Evolutionary conservation across 306 rosid genomes (phyloP).

Genomic region (Malus sylvestris): DNA sequence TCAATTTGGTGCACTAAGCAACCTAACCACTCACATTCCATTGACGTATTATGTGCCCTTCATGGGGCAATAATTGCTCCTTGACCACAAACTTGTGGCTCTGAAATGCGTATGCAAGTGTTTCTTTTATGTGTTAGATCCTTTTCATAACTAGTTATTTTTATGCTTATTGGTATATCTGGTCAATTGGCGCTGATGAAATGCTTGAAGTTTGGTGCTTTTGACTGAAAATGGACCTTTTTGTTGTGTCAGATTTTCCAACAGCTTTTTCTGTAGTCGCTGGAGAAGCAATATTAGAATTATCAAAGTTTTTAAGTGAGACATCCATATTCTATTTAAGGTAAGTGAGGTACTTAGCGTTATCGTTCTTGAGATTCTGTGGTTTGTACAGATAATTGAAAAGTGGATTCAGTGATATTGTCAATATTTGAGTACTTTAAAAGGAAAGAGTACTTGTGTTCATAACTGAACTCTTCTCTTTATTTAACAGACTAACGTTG

Average conservation of each 20-base stretch:
- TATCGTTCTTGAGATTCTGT: slow-evolving; percentile 7
- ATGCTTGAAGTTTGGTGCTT: slow-evolving; percentile 25
- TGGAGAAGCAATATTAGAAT: slow-evolving; percentile 18
- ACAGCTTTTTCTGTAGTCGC: slow-evolving; percentile 3
- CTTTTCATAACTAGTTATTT: slow-evolving; percentile 11
- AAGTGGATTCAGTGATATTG: neutral
- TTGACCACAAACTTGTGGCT: slow-evolving; percentile 9
- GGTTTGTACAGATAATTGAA: neutral
- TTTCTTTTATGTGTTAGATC: slow-evolving; percentile 12
- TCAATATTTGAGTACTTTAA: neutral
- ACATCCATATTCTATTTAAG: slow-evolving; percentile 2
- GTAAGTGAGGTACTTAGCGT: slow-evolving; percentile 1
- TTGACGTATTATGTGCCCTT: slow-evolving; percentile 1
- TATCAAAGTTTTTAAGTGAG: slow-evolving; percentile 8
- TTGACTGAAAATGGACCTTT: slow-evolving; percentile 8
- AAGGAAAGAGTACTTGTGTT: neutral
- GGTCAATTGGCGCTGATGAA: slow-evolving; percentile 22
- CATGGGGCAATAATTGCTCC: slow-evolving; percentile 4
- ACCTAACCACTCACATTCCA: neutral
- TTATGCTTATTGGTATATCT: neutral
- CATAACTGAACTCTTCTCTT: neutral
- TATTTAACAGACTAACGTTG: neutral
- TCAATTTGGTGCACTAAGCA: slow-evolving; percentile 5
- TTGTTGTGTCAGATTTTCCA: slow-evolving; percentile 15
- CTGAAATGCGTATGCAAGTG: neutral